Evolutionary conservation across 2,329 filamentous ascomycete genomes (phyloP), one percentile per base, ranked within the genome.

Genomic region (Dothidotthia symphoricarpi): DNA sequence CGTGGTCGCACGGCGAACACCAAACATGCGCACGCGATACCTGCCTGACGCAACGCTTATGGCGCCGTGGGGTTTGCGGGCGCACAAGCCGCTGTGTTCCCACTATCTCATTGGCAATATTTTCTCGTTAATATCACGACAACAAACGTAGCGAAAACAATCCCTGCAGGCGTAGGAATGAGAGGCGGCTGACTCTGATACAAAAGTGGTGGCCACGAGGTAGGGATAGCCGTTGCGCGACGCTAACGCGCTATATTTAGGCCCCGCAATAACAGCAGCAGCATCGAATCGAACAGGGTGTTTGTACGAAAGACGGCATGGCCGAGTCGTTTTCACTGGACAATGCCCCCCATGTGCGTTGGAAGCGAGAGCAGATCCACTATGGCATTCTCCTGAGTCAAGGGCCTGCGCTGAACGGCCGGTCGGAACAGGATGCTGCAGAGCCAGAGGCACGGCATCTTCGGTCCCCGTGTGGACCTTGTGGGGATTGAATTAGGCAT

Each of bases 191-290:
- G 38, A 41, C 38, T 22, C 28, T 31, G 37, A 35, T 16, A n/a
- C 15, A 28, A 14, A 19, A 5, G 5, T 27, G 12, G 25, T 14
- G 25, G 25, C 25, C 25, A 33, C 9, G 28, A 51, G 39, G 45
- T 38, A 48, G 38, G 26, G 41, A 50, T 45, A 50, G 34, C 49
- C 49, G 49, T 52, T 52, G 35, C 34, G 41, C 28, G 27, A 50
- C 49, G 43, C 49, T 50, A 52, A 40, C 30, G 32, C 29, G 17
- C 32, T 40, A 41, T 41, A 43, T 36, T 41, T 46, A 41, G 28
- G 40, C 31, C 12, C 3, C n/a, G n/a, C n/a, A n/a, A n/a, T n/a
- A n/a, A n/a, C n/a, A n/a, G n/a, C n/a, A n/a, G n/a, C 34, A 36
- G n/a, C 15, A 26, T 30, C 17, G 16, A 33, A 30, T 17, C 14